Conservation (phyloP, 2,329 filamentous ascomycete genomes). For the Epichloe bromicola region DNA sequence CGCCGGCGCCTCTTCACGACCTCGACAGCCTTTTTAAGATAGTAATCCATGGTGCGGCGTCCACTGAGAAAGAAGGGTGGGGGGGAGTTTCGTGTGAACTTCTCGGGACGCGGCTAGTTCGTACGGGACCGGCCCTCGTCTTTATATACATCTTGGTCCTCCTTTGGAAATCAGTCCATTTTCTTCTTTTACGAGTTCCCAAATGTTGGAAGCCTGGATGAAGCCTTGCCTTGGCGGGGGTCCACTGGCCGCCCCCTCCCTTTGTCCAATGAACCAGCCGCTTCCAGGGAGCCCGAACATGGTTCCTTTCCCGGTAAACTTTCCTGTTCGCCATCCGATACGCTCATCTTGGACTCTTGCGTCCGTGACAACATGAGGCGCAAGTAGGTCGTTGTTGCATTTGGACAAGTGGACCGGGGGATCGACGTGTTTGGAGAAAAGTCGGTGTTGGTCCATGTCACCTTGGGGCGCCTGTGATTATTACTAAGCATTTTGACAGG, state of each 20-base stretch:
- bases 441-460: background rate
- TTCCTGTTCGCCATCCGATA: background rate
- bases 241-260: background rate
- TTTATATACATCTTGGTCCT: too few relatives aligned
- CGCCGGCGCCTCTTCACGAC: constrained; percentile 1
- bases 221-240: too few relatives aligned
- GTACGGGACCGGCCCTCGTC: too few relatives aligned
- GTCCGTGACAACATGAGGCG: background rate
- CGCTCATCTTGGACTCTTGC: background rate
- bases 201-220: background rate
- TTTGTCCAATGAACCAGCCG: background rate
- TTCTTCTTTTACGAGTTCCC: background rate
- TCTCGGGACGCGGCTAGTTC: too few relatives aligned
- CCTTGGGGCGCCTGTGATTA: background rate
- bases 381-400: background rate
- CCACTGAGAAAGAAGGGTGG: too few relatives aligned
- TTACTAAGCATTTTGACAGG: background rate
- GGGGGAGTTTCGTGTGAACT: too few relatives aligned
- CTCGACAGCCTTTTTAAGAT: constrained; percentile 2
- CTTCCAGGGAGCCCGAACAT: background rate
- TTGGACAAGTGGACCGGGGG: background rate
- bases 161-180: background rate
- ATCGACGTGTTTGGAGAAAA: background rate
- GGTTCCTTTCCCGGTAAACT: background rate
- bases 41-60: constrained; percentile 2